These are phyloP conservation scores for Candida buenavistaensis DNA, from an alignment of 1,139 yeast species.

Conservation along the genomic window DNA sequence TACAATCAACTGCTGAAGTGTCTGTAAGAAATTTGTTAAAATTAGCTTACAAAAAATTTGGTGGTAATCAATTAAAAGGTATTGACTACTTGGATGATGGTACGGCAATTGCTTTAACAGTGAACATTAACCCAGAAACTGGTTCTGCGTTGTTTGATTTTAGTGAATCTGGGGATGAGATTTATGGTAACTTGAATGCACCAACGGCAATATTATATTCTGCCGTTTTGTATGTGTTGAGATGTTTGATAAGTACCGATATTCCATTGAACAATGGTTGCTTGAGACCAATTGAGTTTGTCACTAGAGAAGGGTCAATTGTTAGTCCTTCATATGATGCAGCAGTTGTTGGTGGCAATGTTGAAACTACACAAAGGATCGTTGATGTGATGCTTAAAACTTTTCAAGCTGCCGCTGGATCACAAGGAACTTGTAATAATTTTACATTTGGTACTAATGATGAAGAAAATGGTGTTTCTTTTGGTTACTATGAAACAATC, in stretches of 20 bases:
- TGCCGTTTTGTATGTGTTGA: slow-evolving; percentile 75
- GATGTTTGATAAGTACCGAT: slow-evolving; percentile 73
- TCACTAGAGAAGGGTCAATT: slow-evolving; percentile 68
- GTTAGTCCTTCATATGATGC: slow-evolving; percentile 73
- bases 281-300: slow-evolving; percentile 64
- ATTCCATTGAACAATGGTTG: slow-evolving; percentile 89
- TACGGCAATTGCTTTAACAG: slow-evolving; percentile 38
- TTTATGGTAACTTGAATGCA: slow-evolving; percentile 46
- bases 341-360: slow-evolving; percentile 89
- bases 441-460: slow-evolving; percentile 49
- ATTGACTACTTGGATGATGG: slow-evolving; percentile 47
- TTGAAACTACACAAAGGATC: slow-evolving; percentile 82
- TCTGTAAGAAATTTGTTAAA: slow-evolving; percentile 41
- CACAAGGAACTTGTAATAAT: slow-evolving; percentile 52
- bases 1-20: slow-evolving; percentile 43
- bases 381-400: slow-evolving; percentile 79
- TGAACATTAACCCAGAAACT: slow-evolving; percentile 31
- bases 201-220: slow-evolving; percentile 72
- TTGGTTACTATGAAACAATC: slow-evolving; percentile 51
- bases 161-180: slow-evolving; percentile 42
- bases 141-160: slow-evolving; percentile 46
- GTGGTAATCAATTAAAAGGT: slow-evolving; percentile 35
- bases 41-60: slow-evolving; percentile 36
- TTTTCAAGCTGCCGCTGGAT: slow-evolving; percentile 67
- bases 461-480: slow-evolving; percentile 33